Conservation (phyloP, 2,329 filamentous ascomycete species). For the Myriosclerotinia scirpicola region DNA sequence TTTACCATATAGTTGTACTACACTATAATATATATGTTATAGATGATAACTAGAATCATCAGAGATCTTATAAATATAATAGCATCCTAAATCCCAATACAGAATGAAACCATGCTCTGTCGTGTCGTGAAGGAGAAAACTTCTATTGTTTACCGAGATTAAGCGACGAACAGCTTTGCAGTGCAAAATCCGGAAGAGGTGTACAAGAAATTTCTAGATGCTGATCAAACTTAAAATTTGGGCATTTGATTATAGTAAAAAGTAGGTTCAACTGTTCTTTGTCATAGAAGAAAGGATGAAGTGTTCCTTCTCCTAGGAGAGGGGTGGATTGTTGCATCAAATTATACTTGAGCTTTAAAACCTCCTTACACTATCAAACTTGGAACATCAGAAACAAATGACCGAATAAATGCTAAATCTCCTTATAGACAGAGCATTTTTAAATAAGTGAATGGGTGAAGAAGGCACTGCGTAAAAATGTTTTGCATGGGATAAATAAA, state of each 20-base stretch:
- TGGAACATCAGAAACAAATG: too few relatives aligned
- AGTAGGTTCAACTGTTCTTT: neutral
- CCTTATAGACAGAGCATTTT: too few relatives aligned
- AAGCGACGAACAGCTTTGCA: neutral
- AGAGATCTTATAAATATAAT: neutral
- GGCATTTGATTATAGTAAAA: neutral
- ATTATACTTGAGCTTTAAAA: too few relatives aligned
- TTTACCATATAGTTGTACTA: neutral
- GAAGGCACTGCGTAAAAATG: rapidly evolving
- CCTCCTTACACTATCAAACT: neutral
- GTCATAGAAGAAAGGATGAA: neutral
- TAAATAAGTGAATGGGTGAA: rapidly evolving
- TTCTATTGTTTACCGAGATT: neutral
- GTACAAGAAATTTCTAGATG: neutral
- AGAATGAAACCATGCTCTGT: rapidly evolving
- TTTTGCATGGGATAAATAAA: neutral
- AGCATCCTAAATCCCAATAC: neutral
- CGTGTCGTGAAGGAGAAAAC: neutral
- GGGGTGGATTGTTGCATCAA: neutral
- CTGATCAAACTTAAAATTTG: rapidly evolving
- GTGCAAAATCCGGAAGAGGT: neutral
- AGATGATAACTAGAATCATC: neutral
- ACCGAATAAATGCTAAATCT: neutral
- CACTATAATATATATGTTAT: neutral
- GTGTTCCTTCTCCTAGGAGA: neutral